A percentile compares a stretch with the other conserved stretches of the same genome.
Conservation (phyloP, 2,329 filamentous ascomycete genomes). For the Aspergillus ustus region DNA sequence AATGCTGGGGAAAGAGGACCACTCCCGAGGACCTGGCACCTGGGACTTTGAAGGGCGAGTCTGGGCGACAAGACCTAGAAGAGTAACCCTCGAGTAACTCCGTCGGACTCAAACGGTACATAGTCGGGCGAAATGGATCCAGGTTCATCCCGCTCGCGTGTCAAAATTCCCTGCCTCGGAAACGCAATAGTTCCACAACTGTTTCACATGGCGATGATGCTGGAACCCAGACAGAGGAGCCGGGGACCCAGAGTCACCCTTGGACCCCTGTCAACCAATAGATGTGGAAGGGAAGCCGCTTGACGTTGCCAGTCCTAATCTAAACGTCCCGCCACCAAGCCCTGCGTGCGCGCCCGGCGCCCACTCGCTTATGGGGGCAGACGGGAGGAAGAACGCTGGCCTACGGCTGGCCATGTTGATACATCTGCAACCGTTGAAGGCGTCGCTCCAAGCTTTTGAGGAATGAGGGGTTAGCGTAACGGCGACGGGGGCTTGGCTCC, state of each 20-base stretch:
- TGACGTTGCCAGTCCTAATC: conserved; percentile 17
- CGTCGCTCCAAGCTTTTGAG: conserved; percentile 3
- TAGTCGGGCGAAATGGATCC: neutral
- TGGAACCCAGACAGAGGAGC: neutral
- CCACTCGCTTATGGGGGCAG: conserved; percentile 9
- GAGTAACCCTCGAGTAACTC: neutral
- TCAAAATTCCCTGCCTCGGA: neutral
- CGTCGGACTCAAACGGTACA: neutral
- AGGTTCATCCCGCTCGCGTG: neutral
- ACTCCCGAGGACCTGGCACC: neutral
- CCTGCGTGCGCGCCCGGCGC: neutral
- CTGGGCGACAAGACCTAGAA: neutral
- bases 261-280: neutral
- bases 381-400: neutral
- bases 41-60: neutral
- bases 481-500: neutral
- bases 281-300: neutral
- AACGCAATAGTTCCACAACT: conserved; percentile 20
- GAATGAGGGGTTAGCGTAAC: conserved; percentile 8
- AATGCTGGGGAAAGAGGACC: neutral
- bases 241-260: neutral
- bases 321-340: conserved; percentile 10
- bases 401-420: too few species aligned
- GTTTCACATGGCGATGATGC: conserved; percentile 16
- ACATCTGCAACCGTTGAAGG: too few species aligned